phyloP scores from a whole-genome alignment of 2,329 filamentous ascomycete species.

The Calonectria naviculata region DNA sequence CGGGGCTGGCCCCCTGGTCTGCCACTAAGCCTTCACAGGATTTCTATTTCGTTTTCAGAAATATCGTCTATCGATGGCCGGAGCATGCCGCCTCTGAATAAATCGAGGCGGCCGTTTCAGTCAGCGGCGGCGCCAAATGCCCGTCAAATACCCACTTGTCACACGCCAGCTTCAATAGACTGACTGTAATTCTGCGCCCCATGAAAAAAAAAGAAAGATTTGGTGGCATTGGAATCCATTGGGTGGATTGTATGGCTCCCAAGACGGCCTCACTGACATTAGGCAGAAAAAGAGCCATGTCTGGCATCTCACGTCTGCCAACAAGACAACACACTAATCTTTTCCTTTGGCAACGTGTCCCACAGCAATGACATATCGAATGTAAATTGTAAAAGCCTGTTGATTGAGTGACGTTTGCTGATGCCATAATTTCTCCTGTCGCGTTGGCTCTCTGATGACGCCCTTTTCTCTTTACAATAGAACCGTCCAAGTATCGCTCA shows the following conservation, averaged over 20 bases:
- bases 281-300: no score
- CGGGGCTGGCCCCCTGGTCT: background rate
- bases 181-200: background rate
- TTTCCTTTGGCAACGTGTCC: background rate
- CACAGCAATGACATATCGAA: conserved; percentile 3
- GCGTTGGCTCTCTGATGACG: background rate
- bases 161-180: background rate
- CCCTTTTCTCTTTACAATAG: background rate
- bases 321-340: background rate
- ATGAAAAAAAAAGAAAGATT: background rate
- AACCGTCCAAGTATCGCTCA: background rate
- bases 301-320: background rate
- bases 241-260: background rate
- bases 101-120: conserved; percentile 3
- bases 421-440: background rate
- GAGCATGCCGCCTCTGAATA: background rate
- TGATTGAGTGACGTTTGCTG: background rate
- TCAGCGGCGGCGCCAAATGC: background rate
- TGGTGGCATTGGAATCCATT: background rate
- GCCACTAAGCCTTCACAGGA: background rate
- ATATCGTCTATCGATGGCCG: background rate
- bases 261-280: no score
- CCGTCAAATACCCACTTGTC: background rate
- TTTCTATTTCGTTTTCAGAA: background rate
- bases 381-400: background rate